phyloP scores from a whole-genome alignment of 305 asterid genomes.

The Rubia balearica region DNA sequence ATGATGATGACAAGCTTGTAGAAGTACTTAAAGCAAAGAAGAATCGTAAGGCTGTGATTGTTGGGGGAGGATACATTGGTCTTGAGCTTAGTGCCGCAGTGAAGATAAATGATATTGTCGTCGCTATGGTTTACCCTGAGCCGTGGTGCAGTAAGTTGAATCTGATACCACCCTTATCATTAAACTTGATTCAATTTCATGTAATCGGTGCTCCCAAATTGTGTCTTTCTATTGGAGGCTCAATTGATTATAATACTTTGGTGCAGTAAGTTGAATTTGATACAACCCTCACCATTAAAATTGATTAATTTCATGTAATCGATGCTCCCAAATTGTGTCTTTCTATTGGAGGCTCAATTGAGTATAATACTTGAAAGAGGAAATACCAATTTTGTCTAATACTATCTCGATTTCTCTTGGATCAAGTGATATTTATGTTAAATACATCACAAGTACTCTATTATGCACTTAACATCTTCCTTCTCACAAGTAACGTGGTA shows the following conservation, averaged over 20 bases:
- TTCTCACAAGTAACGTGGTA: not conserved
- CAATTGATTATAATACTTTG: constrained; percentile 21
- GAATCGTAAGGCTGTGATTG: constrained; percentile 75
- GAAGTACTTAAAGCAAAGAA: constrained; percentile 80
- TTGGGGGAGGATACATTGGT: constrained; percentile 98
- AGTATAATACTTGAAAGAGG: not conserved
- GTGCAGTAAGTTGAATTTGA: constrained; percentile 77
- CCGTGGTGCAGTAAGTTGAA: constrained; percentile 98
- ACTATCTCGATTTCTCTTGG: not conserved
- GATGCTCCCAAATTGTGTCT: no score
- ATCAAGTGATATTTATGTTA: not conserved
- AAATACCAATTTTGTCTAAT: not conserved
- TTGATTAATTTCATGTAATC: constrained; percentile 1
- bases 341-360: not conserved
- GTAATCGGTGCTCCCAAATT: not conserved
- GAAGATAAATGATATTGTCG: constrained; percentile 63
- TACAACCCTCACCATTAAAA: not conserved
- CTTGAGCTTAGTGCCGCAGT: constrained; percentile 96
- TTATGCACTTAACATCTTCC: not conserved
- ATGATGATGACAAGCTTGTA: constrained; percentile 86
- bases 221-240: not conserved
- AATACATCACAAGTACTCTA: not conserved
- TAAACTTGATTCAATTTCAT: not conserved
- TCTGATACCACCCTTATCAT: not conserved
- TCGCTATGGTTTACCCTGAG: constrained; percentile 95